Evolutionary conservation across 83 land plant species (phyloP).

Genomic region (Picea mariana): DNA sequence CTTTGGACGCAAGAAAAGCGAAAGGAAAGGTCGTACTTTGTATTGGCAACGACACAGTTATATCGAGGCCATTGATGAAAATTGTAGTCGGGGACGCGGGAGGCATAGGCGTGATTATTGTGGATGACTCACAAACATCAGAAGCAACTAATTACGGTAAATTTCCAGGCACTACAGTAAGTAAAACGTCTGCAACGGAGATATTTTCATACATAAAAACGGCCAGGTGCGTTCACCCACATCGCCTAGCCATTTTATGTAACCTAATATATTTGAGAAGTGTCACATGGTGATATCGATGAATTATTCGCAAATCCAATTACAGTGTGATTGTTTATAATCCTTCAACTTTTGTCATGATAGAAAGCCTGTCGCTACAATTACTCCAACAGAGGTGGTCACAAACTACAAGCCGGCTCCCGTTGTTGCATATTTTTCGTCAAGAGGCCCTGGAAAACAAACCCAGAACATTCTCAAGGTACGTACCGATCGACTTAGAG

Average conservation of each 20-base stretch:
- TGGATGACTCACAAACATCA: constrained; percentile 27
- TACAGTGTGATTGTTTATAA: too few species aligned
- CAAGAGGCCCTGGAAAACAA: constrained; percentile 68
- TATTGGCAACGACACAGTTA: constrained; percentile 18
- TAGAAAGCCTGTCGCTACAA: constrained; percentile 57
- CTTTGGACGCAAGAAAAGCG: constrained; percentile 17
- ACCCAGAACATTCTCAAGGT: constrained; percentile 82
- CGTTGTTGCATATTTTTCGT: constrained; percentile 63
- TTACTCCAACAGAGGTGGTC: constrained; percentile 40
- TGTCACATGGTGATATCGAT: too few species aligned
- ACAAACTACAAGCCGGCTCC: constrained; percentile 54
- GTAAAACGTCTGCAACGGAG: constrained; percentile 26
- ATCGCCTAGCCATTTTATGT: background rate
- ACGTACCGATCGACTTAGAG: background rate
- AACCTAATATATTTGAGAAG: too few species aligned
- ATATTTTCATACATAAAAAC: constrained; percentile 55
- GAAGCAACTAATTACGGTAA: constrained; percentile 50
- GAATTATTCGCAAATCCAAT: too few species aligned
- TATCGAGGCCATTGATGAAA: constrained; percentile 38
- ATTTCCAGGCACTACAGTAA: constrained; percentile 53
- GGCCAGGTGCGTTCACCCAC: constrained; percentile 30
- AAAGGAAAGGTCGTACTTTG: constrained; percentile 65
- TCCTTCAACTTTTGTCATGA: background rate
- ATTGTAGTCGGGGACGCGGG: constrained; percentile 50
- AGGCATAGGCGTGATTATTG: constrained; percentile 56